Evolutionary conservation across 2,329 filamentous ascomycete genomes (phyloP).

Genomic region (Aspergillus hortae): DNA sequence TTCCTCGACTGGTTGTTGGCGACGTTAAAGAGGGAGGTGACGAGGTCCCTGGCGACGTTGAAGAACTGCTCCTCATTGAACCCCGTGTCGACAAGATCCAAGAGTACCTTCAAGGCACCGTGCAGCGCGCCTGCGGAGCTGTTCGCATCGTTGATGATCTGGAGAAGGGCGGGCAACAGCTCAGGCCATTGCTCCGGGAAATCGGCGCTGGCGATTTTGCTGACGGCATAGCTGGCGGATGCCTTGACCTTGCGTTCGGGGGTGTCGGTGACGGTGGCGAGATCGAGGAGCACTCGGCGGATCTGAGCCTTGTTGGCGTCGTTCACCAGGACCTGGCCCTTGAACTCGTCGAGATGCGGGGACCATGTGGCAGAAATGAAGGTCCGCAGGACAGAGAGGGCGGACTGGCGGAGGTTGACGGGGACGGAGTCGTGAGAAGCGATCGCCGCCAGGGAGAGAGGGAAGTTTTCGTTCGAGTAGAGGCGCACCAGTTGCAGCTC

Average conservation of each 20-base stretch:
- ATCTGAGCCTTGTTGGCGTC: slow-evolving; percentile 72
- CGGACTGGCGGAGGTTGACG: slow-evolving; percentile 74
- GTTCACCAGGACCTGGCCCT: slow-evolving; percentile 63
- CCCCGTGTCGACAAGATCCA: slow-evolving; percentile 87
- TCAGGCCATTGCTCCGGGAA: slow-evolving; percentile 95
- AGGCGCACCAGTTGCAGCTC: slow-evolving; percentile 76
- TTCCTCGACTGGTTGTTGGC: slow-evolving; percentile 73
- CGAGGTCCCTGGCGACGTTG: slow-evolving; percentile 76
- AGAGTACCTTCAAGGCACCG: slow-evolving; percentile 81
- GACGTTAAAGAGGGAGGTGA: slow-evolving; percentile 78
- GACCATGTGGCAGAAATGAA: slow-evolving; percentile 87
- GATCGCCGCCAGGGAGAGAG: slow-evolving; percentile 74
- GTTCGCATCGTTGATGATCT: slow-evolving; percentile 62
- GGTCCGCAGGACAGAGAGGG: slow-evolving; percentile 73
- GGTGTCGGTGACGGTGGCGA: slow-evolving; percentile 68
- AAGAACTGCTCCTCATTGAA: slow-evolving; percentile 96
- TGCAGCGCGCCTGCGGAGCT: slow-evolving; percentile 79
- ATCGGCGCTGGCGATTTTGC: slow-evolving; percentile 90
- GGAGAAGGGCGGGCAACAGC: slow-evolving; percentile 75
- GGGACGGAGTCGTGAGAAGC: slow-evolving; percentile 72
- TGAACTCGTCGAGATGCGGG: slow-evolving; percentile 67
- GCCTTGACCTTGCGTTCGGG: slow-evolving; percentile 81
- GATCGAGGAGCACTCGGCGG: slow-evolving; percentile 68
- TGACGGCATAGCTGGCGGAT: slow-evolving; percentile 82
- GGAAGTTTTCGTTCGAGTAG: slow-evolving; percentile 67